Conservation (phyloP, 1,284 basidiomycete species). For the Fistulinella cinereoalba region DNA sequence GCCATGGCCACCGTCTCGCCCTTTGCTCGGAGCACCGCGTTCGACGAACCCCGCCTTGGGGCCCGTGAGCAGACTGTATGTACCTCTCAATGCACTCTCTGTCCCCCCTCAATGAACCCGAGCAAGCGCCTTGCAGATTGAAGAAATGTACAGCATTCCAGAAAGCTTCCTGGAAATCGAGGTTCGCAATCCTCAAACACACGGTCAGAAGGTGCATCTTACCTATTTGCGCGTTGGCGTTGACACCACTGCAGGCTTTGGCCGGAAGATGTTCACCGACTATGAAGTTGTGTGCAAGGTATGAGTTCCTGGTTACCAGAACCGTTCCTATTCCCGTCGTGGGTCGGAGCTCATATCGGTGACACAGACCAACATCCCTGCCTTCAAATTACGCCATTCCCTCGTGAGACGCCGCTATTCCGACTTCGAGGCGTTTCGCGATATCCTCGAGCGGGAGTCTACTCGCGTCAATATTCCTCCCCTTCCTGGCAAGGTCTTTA, state of each 20-base stretch:
- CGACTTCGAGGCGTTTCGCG: constrained; percentile 98
- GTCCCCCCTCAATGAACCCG: constrained; percentile 31
- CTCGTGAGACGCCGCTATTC: constrained; percentile 94
- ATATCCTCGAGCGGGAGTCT: constrained; percentile 95
- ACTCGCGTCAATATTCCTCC: constrained; percentile 97
- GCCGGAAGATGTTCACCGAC: constrained; percentile 98
- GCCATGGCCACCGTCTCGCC: constrained; percentile 71
- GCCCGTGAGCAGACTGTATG: constrained; percentile 82
- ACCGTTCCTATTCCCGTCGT: not conserved
- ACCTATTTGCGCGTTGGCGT: not conserved
- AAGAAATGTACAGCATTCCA: constrained; percentile 97
- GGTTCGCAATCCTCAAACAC: constrained; percentile 94
- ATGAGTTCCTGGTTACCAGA: not conserved
- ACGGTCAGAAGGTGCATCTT: constrained; percentile 56
- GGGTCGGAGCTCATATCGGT: constrained; percentile 1
- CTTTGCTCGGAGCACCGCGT: constrained; percentile 72
- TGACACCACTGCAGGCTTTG: constrained; percentile 63
- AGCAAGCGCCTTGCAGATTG: constrained; percentile 61
- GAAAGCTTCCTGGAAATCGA: constrained; percentile 99
- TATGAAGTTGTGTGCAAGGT: constrained; percentile 99
- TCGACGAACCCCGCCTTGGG: constrained; percentile 68
- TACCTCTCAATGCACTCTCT: constrained; percentile 19
- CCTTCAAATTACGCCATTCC: constrained; percentile 95
- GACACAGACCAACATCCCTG: constrained; percentile 93
- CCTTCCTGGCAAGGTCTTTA: constrained; percentile 95